These are phyloP conservation scores for Monilinia vaccinii-corymbosi DNA, from an alignment of 2,329 filamentous ascomycete genomes.

Conservation along the genomic window DNA sequence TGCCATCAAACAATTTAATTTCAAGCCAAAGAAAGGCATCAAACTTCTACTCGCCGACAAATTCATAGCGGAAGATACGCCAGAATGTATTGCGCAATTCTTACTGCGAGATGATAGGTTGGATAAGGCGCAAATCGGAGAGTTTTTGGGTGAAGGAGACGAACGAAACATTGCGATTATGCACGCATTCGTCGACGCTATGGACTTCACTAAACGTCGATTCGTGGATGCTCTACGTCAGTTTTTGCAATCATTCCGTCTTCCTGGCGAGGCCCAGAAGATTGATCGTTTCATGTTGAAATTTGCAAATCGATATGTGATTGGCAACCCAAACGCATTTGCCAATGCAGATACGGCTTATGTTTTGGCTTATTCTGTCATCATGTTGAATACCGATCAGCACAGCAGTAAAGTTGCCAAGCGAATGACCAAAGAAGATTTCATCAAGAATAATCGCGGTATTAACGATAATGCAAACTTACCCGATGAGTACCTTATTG, in stretches of 20 bases:
- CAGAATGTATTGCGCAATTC: conserved; percentile 78
- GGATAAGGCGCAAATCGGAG: conserved; percentile 86
- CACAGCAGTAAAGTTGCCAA: conserved; percentile 78
- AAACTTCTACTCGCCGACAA: conserved; percentile 75
- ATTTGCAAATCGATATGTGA: conserved; percentile 92
- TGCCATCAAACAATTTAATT: conserved; percentile 88
- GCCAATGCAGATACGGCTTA: conserved; percentile 98
- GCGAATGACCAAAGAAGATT: conserved; percentile 93
- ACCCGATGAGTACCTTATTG: conserved; percentile 80
- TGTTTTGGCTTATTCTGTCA: conserved; percentile 90
- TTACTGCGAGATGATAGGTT: conserved; percentile 72
- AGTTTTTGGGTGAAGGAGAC: conserved; percentile 91
- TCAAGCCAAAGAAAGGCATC: conserved; percentile 91
- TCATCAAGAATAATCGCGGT: conserved; percentile 97
- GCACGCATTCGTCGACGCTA: conserved; percentile 93
- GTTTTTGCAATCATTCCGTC: conserved; percentile 88
- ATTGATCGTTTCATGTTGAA: conserved; percentile 99
- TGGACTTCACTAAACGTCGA: conserved; percentile 85
- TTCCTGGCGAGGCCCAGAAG: conserved; percentile 95
- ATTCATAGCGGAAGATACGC: conserved; percentile 72
- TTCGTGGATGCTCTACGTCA: conserved; percentile 89
- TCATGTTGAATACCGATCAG: conserved; percentile 91
- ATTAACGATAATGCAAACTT: conserved; percentile 96
- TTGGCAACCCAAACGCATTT: conserved; percentile 92
- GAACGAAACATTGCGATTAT: conserved; percentile 91